Evolutionary conservation across 2,329 filamentous ascomycete species (phyloP), one percentile per base, ranked within the genome.

Genomic region (Trichoderma harzianum): DNA sequence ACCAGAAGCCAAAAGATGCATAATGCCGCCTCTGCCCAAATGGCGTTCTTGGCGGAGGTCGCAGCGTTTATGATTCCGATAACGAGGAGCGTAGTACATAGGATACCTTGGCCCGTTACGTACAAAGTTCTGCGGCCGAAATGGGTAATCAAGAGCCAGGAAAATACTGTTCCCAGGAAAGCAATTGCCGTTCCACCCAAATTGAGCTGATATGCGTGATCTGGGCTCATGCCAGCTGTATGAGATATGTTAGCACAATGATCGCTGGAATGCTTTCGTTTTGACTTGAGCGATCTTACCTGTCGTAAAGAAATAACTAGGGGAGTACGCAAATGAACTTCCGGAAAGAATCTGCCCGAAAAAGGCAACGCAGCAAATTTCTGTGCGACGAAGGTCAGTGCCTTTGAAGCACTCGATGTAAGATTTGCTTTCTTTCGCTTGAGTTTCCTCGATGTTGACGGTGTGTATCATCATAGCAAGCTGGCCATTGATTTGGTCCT

Each of bases 321-420:
- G 79, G 69, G 81, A 82, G 12, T 80, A 80, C 32, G 81, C 78
- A 47, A 83, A 78, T 24, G 70, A 73, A 7, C 62, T 70, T 5
- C 72, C 72, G 1, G 65, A 61, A 12, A 73, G 58, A 21, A 21
- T 61, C 24, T 71, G 70, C 3, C 70, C 70, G 12, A 66, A 14
- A n/a, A 71, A 69, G 3, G 53, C 62, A 3, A 68, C 21, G 16
- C 70, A 82, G 2, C 86, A 85, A 32, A 88, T 85, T 75, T 87
- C 85, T 8, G 86, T 88, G n/a, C 87, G 81, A 11, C 85, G 82
- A 1, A 85, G 78, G 43, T 86, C 81, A 7, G 79, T 77, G 18
- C 81, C 81, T 26, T 78, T 80, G 76, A 86, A 86, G 73, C 83
- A 84, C 74, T 85, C 83, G 57, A 72, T 71, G 67, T 86, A 86